A percentile compares a stretch with the other conserved stretches of the same genome.
These are phyloP conservation scores for Plenodomus tracheiphilus DNA, from an alignment of 2,329 filamentous ascomycete species.

Conservation along the genomic window DNA sequence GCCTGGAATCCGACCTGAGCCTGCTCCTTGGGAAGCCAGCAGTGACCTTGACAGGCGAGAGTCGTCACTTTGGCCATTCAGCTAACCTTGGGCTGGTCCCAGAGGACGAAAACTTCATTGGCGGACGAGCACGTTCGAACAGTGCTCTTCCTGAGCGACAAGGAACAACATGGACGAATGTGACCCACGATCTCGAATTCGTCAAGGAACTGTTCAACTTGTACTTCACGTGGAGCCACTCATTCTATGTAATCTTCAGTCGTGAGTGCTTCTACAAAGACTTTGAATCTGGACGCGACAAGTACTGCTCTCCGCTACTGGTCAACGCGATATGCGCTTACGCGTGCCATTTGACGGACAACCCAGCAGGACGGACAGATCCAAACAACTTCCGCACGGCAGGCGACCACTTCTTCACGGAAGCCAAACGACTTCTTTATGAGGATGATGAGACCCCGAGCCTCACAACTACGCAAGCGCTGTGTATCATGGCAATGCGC, in stretches of 20 bases:
- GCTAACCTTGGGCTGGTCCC: slow-evolving; percentile 42
- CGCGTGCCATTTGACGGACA: slow-evolving; percentile 70
- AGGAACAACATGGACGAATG: slow-evolving; percentile 59
- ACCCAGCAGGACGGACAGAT: slow-evolving; percentile 65
- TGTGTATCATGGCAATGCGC: slow-evolving; percentile 75
- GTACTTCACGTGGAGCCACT: slow-evolving; percentile 74
- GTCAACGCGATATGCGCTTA: slow-evolving; percentile 68
- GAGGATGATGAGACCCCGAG: slow-evolving; percentile 59
- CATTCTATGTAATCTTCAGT: slow-evolving; percentile 72
- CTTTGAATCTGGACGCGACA: slow-evolving; percentile 61
- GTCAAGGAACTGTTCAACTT: slow-evolving; percentile 67
- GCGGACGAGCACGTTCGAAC: slow-evolving; percentile 15
- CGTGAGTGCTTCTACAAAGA: slow-evolving; percentile 72
- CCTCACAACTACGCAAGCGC: slow-evolving; percentile 72
- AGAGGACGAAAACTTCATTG: slow-evolving; percentile 39
- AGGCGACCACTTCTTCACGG: slow-evolving; percentile 75
- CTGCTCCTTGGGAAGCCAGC: slow-evolving; percentile 44
- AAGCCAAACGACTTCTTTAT: slow-evolving; percentile 64
- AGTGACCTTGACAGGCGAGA: slow-evolving; percentile 37
- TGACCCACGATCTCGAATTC: slow-evolving; percentile 61
- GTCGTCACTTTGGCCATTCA: slow-evolving; percentile 44
- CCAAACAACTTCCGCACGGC: slow-evolving; percentile 65
- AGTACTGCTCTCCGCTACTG: slow-evolving; percentile 69
- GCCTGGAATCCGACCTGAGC: slow-evolving; percentile 42
- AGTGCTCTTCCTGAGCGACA: slow-evolving; percentile 16